Conservation (phyloP, 139 green algal genomes). For the Chlamydomonas sphaeroides region DNA sequence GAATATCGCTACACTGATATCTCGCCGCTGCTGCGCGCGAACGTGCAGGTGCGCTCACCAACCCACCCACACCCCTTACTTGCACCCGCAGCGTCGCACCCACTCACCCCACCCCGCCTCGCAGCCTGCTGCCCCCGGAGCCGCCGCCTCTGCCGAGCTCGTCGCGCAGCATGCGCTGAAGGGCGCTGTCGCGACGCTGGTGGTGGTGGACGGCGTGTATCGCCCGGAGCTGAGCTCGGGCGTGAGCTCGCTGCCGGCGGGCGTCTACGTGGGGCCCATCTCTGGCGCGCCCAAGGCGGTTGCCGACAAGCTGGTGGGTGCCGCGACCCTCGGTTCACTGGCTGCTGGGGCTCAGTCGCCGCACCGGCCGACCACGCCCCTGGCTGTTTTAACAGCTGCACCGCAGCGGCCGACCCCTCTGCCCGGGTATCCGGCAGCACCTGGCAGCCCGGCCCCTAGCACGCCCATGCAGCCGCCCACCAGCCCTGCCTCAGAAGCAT, state of each 20-base stretch:
- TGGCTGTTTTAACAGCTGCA: too few relatives aligned
- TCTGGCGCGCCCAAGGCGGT: conserved; percentile 63
- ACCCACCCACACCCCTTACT: not conserved
- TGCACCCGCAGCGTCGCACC: not conserved
- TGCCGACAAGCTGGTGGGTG: conserved; percentile 55
- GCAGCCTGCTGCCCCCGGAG: conserved; percentile 12
- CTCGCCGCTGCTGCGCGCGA: conserved; percentile 52
- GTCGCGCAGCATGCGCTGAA: conserved; percentile 27
- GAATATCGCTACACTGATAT: conserved; percentile 92
- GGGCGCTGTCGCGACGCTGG: conserved; percentile 45
- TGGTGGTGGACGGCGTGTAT: conserved; percentile 78
- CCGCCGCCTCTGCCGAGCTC: conserved; percentile 20
- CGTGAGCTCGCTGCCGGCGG: conserved; percentile 53
- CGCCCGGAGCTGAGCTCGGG: conserved; percentile 51
- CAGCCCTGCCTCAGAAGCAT: too few relatives aligned
- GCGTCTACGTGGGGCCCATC: conserved; percentile 72
- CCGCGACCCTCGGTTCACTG: too few relatives aligned
- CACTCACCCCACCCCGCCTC: not conserved
- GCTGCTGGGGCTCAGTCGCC: too few relatives aligned
- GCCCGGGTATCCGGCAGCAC: too few relatives aligned
- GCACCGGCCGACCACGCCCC: too few relatives aligned
- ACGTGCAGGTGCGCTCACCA: conserved; percentile 27
- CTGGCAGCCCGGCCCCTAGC: too few relatives aligned
- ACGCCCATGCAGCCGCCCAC: too few relatives aligned
- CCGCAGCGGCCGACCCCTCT: too few relatives aligned